phyloP scores from a whole-genome alignment of 306 rosid species.

The Cicer pinnatifidum region DNA sequence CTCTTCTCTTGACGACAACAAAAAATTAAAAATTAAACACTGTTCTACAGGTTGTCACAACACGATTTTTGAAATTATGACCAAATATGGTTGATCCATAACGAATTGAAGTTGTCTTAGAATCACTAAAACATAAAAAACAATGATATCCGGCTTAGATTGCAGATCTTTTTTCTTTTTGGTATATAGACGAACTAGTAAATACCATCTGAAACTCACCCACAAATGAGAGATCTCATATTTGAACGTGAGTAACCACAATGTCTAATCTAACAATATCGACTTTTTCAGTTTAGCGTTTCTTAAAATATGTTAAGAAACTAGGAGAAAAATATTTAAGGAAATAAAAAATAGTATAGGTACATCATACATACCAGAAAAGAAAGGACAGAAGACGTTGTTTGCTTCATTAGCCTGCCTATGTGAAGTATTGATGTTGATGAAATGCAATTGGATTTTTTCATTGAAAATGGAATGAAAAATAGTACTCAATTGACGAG shows the following conservation, averaged over 20 bases:
- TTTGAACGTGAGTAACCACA: too few relatives aligned
- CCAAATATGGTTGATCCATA: neutral
- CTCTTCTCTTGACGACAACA: constrained; percentile 2
- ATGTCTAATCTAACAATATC: too few relatives aligned
- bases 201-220: too few relatives aligned
- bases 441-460: constrained; percentile 18
- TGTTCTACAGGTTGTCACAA: neutral
- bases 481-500: neutral
- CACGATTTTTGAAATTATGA: neutral
- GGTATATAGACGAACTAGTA: too few relatives aligned
- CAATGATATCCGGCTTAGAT: too few relatives aligned
- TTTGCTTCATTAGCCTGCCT: neutral
- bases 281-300: too few relatives aligned
- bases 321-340: constrained; percentile 11
- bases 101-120: neutral
- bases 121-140: too few relatives aligned
- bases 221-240: too few relatives aligned
- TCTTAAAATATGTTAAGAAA: neutral
- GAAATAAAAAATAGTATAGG: constrained; percentile 23
- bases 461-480: constrained; percentile 12
- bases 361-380: constrained; percentile 37
- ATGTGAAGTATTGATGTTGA: constrained; percentile 24
- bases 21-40: neutral
- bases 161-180: too few relatives aligned
- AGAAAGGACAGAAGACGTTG: neutral